These are phyloP conservation scores for Solanum neorickii DNA, from an alignment of 257 asterid genomes.

Conservation along the genomic window DNA sequence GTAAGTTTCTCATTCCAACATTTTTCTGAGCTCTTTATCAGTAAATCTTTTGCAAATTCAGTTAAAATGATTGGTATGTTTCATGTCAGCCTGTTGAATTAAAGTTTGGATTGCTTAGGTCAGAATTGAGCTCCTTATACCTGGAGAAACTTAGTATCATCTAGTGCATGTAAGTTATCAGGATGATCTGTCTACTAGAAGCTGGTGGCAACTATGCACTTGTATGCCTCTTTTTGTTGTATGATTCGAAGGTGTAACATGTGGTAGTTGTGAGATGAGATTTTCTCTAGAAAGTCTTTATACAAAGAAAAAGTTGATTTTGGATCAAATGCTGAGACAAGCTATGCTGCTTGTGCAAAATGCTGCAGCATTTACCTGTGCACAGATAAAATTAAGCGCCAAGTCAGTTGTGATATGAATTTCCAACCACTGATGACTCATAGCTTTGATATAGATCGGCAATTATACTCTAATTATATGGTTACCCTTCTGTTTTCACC, in stretches of 20 bases:
- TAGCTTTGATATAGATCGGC: background rate
- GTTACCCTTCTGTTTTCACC: background rate
- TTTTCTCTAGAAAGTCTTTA: background rate
- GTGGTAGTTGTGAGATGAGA: background rate
- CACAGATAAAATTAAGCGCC: background rate
- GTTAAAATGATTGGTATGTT: background rate
- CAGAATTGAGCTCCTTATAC: background rate
- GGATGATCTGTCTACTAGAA: background rate
- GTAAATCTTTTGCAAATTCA: background rate
- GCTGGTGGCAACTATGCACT: background rate
- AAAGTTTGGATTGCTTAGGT: background rate
- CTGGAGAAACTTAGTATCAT: background rate
- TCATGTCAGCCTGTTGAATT: background rate
- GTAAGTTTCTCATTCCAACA: slow-evolving; percentile 36
- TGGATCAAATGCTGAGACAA: background rate
- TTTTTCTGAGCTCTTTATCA: background rate
- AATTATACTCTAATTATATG: background rate
- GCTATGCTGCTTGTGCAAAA: background rate
- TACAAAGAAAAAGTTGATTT: background rate
- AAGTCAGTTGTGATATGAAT: background rate
- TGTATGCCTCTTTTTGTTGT: background rate
- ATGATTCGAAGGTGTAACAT: background rate
- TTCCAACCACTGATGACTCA: background rate
- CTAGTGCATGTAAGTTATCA: background rate
- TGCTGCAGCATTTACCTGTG: background rate